Base-by-base conservation (phyloP, 805 yeast genomes). In the Suhomyces kilbournensis region DNA sequence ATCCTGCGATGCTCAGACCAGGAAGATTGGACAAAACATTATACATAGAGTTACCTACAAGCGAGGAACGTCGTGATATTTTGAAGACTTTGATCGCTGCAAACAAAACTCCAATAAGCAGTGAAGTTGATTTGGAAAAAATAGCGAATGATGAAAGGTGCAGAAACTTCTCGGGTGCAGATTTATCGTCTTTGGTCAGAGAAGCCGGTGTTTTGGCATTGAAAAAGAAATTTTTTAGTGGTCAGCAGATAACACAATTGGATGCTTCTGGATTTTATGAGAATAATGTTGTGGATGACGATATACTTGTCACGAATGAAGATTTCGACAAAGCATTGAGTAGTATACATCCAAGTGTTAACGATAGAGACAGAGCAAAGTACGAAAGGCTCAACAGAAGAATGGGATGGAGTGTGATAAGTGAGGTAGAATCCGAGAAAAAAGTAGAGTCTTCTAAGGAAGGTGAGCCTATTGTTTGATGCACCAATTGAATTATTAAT, bases 1-100 rank as follows among this genome's bases (percentile, higher is more conserved):
- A 93, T 69, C 91, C 97, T 3, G 99, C 99, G 0, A 94, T 93
- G 98, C 72, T 94, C 44, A 82, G 99, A 66, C 98, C 98, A 0
- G 99, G 98, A 5, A 82, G 99, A 69, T 77, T 93, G 61, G 98
- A 94, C 65, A 94, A 93, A 70, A 90, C 97, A 2, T 74, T 93
- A 44, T 93, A 86, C 68, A 93, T 93, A 25, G 97, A 93, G 66
- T 77, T 93, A 48, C 99, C 99, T 3, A 81, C 82, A 6, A 81
- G 83, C 0, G 77, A 73, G 2, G 99, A 94, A 67, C 78, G 97
- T 56, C 71, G 79, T 3, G 97, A 92, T 57, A 94, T 93, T 53
- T 75, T 93, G 65, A 79, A 78, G 55, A 91, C 98, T 0, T 81
- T 91, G 28, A 81, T 91, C 3, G 76, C 75, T 48, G 75, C 85